Percentiles rank a stretch among this genome's conserved stretches.
These are phyloP conservation scores for Fusarium coicis DNA, from an alignment of 2,329 filamentous ascomycete genomes.

Conservation along the genomic window DNA sequence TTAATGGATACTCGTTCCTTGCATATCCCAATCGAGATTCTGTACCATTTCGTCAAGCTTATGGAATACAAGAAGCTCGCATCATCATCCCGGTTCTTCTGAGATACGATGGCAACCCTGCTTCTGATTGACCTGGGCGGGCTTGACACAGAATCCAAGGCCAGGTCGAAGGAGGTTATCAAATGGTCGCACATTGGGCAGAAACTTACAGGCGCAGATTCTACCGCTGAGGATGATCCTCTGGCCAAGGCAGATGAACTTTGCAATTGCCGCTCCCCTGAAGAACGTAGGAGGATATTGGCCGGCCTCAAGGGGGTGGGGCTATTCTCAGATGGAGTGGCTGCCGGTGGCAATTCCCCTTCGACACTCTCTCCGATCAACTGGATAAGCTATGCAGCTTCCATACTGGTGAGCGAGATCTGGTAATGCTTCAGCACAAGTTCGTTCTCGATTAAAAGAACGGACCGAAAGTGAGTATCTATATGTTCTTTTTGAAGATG, in stretches of 20 bases:
- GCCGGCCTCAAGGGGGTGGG: not conserved
- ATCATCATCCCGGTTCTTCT: not conserved
- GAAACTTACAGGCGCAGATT: not conserved
- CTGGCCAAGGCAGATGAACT: not conserved
- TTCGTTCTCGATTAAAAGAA: not conserved
- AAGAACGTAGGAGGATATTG: not conserved
- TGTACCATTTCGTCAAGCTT: not conserved
- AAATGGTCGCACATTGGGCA: not conserved
- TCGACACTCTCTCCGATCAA: not conserved
- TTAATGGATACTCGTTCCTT: not conserved
- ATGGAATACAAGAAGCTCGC: not conserved
- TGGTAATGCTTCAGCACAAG: not conserved
- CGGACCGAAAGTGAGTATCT: not conserved
- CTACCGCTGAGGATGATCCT: not conserved
- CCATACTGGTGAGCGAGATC: not conserved
- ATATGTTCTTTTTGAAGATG: rapidly evolving
- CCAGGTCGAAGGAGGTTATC: not conserved
- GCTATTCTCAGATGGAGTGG: not conserved
- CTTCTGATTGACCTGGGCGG: not conserved
- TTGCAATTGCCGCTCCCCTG: not conserved
- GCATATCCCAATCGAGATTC: not conserved
- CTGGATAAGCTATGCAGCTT: not conserved
- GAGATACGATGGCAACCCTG: rapidly evolving
- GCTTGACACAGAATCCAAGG: not conserved
- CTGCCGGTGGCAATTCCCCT: not conserved